Evolutionary conservation across 1,139 yeast species (phyloP).

Genomic region (Wickerhamiella infanticola): DNA sequence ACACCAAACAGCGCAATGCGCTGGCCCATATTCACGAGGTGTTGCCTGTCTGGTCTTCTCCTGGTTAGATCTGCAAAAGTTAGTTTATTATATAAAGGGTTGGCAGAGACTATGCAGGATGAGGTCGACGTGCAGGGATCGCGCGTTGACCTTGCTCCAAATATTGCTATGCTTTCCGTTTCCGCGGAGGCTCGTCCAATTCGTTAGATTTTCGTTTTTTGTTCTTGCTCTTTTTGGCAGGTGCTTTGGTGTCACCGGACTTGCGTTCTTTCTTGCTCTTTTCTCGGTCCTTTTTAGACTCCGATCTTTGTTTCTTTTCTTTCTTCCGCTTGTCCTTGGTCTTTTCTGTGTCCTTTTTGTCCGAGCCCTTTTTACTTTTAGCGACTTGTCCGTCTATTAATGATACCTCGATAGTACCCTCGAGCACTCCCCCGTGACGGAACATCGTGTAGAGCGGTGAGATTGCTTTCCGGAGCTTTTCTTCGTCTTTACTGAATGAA

Average conservation of each 20-base stretch:
- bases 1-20: not conserved
- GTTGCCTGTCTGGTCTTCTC: not conserved
- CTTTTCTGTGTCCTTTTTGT: constrained; percentile 11
- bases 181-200: not conserved
- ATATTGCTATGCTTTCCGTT: too few species aligned
- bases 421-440: constrained; percentile 70
- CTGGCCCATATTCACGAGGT: not conserved
- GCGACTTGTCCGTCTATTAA: constrained; percentile 12
- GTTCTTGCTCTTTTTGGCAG: not conserved
- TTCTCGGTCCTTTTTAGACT: constrained; percentile 5
- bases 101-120: too few species aligned
- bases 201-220: not conserved
- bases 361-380: constrained; percentile 16
- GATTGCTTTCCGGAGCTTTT: constrained; percentile 23
- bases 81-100: too few species aligned
- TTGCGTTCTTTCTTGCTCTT: constrained; percentile 1
- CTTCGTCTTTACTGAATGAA: constrained; percentile 26
- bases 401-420: constrained; percentile 45
- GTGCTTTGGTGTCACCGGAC: not conserved
- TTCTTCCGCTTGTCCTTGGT: constrained; percentile 13
- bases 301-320: not conserved
- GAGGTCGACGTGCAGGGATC: too few species aligned
- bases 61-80: too few species aligned
- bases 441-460: constrained; percentile 43
- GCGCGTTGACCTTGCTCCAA: too few species aligned